Conservation (phyloP, 495 filamentous ascomycete genomes). For the Collariella sp. region DNA sequence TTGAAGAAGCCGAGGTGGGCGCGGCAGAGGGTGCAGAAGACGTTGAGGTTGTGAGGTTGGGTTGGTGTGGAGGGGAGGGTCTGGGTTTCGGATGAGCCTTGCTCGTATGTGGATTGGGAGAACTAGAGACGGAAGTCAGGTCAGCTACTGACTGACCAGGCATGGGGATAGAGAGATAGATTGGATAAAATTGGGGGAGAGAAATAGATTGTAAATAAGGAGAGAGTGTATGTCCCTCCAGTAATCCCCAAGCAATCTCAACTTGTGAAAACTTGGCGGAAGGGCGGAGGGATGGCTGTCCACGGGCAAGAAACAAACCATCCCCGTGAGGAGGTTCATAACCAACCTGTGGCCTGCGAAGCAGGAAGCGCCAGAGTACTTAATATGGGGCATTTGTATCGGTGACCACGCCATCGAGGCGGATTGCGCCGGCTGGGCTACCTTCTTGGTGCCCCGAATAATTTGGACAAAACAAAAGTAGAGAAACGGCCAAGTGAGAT, state of each 20-base stretch:
- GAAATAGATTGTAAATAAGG: too few relatives aligned
- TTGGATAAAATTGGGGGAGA: too few relatives aligned
- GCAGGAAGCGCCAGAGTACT: slow-evolving; percentile 26
- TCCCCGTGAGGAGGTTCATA: slow-evolving; percentile 21
- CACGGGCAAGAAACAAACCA: slow-evolving; percentile 25
- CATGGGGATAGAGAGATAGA: not conserved
- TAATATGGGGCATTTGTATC: slow-evolving; percentile 90
- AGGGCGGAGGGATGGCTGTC: slow-evolving; percentile 38
- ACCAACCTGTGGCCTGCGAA: slow-evolving; percentile 14
- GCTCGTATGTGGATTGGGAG: slow-evolving; percentile 16
- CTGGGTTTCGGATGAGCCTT: slow-evolving; percentile 13
- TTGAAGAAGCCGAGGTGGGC: slow-evolving; percentile 45
- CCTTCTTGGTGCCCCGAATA: slow-evolving; percentile 72
- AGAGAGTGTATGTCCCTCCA: slow-evolving; percentile 49
- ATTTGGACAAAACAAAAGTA: not conserved
- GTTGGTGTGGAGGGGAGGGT: not conserved
- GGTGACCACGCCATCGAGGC: slow-evolving; percentile 58
- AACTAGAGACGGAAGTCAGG: slow-evolving; percentile 11
- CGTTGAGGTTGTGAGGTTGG: slow-evolving; percentile 26
- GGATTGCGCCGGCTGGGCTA: slow-evolving; percentile 49
- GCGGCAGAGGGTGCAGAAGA: slow-evolving; percentile 34
- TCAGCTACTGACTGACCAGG: slow-evolving; percentile 25
- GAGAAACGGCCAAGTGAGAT: slow-evolving; percentile 9
- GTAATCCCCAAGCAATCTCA: slow-evolving; percentile 44
- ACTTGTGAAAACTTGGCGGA: slow-evolving; percentile 43